These are phyloP conservation scores for Antrodiella citrinella DNA, from an alignment of 768 basidiomycete species.

Conservation along the genomic window DNA sequence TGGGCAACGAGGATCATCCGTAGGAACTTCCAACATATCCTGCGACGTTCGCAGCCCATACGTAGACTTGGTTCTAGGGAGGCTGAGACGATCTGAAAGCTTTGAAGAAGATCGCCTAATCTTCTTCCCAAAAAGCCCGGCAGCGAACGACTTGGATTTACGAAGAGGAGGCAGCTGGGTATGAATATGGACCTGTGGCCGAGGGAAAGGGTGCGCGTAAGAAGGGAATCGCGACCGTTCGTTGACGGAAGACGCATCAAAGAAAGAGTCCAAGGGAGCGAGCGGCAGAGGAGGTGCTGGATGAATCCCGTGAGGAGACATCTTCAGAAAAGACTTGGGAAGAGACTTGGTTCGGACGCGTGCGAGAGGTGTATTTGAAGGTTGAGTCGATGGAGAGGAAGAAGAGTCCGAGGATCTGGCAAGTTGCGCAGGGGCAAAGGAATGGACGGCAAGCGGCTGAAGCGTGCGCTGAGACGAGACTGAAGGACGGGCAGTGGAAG, in stretches of 20 bases:
- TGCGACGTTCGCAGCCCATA: slow-evolving; percentile 2
- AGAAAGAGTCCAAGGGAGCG: slow-evolving; percentile 10
- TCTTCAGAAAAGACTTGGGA: neutral
- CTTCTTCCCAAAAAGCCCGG: neutral
- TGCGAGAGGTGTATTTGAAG: slow-evolving; percentile 6
- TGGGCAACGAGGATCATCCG: slow-evolving; percentile 6
- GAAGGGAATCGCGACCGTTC: slow-evolving; percentile 9
- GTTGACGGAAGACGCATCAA: slow-evolving; percentile 10
- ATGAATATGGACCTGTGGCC: slow-evolving; percentile 1
- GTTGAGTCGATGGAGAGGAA: slow-evolving; percentile 6
- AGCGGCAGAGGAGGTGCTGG: slow-evolving; percentile 8
- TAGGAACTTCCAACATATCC: too few relatives aligned
- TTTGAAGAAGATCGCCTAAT: neutral
- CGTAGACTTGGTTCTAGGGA: neutral
- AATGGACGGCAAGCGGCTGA: slow-evolving; percentile 1
- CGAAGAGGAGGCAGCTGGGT: slow-evolving; percentile 6
- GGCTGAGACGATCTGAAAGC: neutral
- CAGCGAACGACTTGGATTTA: slow-evolving; percentile 4
- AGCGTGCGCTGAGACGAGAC: slow-evolving; percentile 10
- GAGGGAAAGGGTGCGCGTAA: slow-evolving; percentile 4
- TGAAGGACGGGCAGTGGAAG: slow-evolving; percentile 5
- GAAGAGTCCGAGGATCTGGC: slow-evolving; percentile 3
- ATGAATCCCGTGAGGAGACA: slow-evolving; percentile 9
- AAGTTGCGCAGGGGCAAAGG: slow-evolving; percentile 7
- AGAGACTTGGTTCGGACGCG: slow-evolving; percentile 3